Base-by-base conservation (phyloP, 192 early-diverging fungal species). In the Backusella australiensis region DNA sequence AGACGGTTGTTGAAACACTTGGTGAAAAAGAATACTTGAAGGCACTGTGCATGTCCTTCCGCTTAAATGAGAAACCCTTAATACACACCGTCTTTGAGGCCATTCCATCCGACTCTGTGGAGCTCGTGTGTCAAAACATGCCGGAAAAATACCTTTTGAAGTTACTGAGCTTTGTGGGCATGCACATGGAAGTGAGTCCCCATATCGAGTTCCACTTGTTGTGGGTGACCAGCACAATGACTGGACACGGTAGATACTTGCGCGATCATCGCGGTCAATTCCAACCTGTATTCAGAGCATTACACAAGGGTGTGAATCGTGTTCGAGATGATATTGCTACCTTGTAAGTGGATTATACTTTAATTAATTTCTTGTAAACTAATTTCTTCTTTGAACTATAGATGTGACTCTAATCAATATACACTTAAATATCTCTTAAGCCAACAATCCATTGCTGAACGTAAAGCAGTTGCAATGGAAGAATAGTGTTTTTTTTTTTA, bases 31-130 rank as follows among this genome's bases (percentile, higher is more conserved):
- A 99, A 53, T 96, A 96, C 82, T 83, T 97, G 68, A 91, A 91
- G 38, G 92, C 97, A 6, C 82, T 99, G 38, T 90, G 97, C 36
- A 97, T 97, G 91, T 87, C 96, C 0, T 96, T 99, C 87, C 87
- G 97, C 4, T 89, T 99, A 35, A 98, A 98, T 74, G 97, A 99
- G 79, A 82, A 80, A 41, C 80, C 86, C 21, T 80, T 99, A 49
- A 93, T 94, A 26, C 88, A 90, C 69, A 80, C 90, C 34, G 93
- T 96, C 39, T 96, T 92, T 81, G 92, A 97, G 67, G 81, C 82
- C 3, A 90, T 97, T 59, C 96, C 96, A 23, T 90, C 92, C 6
- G 77, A 83, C n/a, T 90, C 93, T 52, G 89, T 98, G 1, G 85
- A 83, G 29, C 78, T 96, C 71, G 82, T 99, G 17, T 87, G 92